phyloP scores from a whole-genome alignment of 208 protist genomes.

The Naegleria lovaniensis region DNA sequence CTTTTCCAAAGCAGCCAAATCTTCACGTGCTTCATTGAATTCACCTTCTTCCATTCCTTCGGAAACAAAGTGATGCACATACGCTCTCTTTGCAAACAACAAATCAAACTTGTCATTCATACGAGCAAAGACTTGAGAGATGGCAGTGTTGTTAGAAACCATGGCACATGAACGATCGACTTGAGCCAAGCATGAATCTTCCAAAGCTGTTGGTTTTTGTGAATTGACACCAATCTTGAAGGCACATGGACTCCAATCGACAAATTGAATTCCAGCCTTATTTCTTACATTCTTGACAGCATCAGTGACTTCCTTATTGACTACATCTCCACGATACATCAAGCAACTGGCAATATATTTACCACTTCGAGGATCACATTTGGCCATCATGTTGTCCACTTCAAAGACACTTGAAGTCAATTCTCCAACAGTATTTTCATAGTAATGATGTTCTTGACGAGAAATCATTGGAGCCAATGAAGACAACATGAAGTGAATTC shows the following conservation, averaged over 20 bases:
- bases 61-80: conserved; percentile 90
- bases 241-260: conserved; percentile 80
- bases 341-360: conserved; percentile 96
- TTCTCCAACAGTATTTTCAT: conserved; percentile 85
- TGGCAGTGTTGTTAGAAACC: conserved; percentile 83
- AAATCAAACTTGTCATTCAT: conserved; percentile 88
- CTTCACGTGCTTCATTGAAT: conserved; percentile 83
- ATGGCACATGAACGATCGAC: conserved; percentile 88
- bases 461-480: conserved; percentile 86
- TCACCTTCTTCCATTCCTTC: conserved; percentile 91
- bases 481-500: conserved; percentile 90
- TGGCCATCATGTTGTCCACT: conserved; percentile 79
- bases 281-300: conserved; percentile 86
- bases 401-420: conserved; percentile 89
- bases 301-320: conserved; percentile 91
- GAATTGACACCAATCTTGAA: conserved; percentile 90
- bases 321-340: conserved; percentile 94
- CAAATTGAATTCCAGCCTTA: conserved; percentile 86
- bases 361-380: conserved; percentile 87
- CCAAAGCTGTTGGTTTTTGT: conserved; percentile 76
- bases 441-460: conserved; percentile 72
- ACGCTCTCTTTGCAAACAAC: conserved; percentile 86
- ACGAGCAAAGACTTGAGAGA: conserved; percentile 78
- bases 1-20: conserved; percentile 84
- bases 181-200: conserved; percentile 73